Evolutionary conservation across 257 asterid genomes (phyloP).

Genomic region (Solanum pennellii): DNA sequence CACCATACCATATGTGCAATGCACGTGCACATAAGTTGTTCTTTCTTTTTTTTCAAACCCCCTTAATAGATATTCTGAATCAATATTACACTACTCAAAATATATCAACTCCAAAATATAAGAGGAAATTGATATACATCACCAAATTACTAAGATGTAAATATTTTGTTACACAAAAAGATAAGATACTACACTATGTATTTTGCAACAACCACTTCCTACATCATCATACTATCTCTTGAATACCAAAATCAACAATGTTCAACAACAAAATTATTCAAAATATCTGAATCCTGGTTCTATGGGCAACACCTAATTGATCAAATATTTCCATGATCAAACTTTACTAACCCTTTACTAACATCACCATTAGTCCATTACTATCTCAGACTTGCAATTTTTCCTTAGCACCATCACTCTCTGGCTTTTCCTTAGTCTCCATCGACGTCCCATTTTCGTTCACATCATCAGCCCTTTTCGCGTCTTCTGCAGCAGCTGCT

Average conservation of each 20-base stretch:
- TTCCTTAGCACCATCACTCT: background rate
- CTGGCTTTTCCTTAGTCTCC: background rate
- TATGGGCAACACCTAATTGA: background rate
- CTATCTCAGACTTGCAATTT: background rate
- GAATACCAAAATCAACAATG: background rate
- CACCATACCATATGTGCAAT: too few relatives aligned
- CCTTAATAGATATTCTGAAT: too few relatives aligned
- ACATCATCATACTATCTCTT: background rate
- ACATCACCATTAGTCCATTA: background rate
- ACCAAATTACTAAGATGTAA: background rate
- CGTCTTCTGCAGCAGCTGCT: background rate
- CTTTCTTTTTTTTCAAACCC: too few relatives aligned
- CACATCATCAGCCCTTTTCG: background rate
- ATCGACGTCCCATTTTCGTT: background rate
- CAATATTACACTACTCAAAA: too few relatives aligned
- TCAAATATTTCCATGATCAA: background rate
- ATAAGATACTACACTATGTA: background rate
- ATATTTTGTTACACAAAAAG: background rate
- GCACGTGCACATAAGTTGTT: rapidly evolving
- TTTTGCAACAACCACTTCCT: too few relatives aligned
- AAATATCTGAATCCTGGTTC: background rate
- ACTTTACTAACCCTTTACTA: background rate
- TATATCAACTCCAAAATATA: too few relatives aligned
- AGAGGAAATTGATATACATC: background rate
- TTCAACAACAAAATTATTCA: background rate